These are phyloP conservation scores for Ulota crispa DNA, from an alignment of 225 moss, liverwort and hornwort species.

Conservation along the genomic window DNA sequence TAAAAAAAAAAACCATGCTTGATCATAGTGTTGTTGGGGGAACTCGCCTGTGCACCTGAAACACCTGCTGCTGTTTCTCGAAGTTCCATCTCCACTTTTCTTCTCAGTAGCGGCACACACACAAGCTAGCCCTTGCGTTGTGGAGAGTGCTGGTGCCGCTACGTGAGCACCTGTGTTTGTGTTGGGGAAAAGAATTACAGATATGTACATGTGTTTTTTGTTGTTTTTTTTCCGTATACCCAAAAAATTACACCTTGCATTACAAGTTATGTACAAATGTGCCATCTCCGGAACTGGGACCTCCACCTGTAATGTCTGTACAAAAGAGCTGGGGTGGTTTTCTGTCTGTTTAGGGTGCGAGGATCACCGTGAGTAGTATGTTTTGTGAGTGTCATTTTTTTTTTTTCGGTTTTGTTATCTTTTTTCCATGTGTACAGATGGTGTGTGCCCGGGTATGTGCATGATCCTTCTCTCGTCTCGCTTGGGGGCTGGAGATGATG, in stretches of 20 bases:
- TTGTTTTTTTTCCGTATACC: background rate
- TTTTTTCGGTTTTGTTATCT: background rate
- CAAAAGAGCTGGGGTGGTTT: constrained; percentile 23
- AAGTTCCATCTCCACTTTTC: background rate
- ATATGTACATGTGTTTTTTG: constrained; percentile 20
- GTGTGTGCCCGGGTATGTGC: constrained; percentile 18
- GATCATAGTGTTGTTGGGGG: background rate
- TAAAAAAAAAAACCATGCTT: constrained; percentile 4
- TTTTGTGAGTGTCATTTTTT: background rate
- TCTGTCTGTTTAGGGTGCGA: background rate
- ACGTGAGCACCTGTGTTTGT: constrained; percentile 20
- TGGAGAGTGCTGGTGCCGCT: constrained; percentile 24
- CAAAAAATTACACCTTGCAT: constrained; percentile 38
- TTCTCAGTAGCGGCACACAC: constrained; percentile 7
- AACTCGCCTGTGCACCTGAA: constrained; percentile 3
- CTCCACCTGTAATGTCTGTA: constrained; percentile 29
- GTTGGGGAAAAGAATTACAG: constrained; percentile 41
- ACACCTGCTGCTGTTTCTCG: background rate
- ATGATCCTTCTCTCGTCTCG: constrained; percentile 19
- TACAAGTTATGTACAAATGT: constrained; percentile 53
- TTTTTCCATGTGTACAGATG: constrained; percentile 28
- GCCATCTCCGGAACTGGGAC: constrained; percentile 35
- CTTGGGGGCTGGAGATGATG: background rate
- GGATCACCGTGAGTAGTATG: constrained; percentile 14
- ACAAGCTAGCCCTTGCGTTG: background rate